These are phyloP conservation scores for Volvox africanus DNA, from an alignment of 139 green algal genomes.

Conservation along the genomic window DNA sequence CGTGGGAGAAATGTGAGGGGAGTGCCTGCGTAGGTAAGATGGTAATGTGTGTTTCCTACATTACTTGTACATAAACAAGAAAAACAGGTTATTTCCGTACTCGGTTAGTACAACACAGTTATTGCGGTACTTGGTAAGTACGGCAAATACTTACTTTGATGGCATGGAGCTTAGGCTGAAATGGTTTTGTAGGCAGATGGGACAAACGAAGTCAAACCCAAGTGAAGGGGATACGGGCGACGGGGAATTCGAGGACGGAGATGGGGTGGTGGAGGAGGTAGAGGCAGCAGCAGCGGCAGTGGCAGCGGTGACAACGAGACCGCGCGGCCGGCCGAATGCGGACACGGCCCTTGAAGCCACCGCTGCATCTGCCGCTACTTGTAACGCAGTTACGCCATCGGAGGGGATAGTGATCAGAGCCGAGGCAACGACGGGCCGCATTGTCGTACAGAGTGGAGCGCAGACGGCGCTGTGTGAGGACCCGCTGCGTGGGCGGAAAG, in stretches of 20 bases:
- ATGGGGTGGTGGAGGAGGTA: not conserved
- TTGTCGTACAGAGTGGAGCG: no score
- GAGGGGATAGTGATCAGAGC: no score
- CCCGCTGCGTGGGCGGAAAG: no score
- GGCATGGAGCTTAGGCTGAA: conserved; percentile 28
- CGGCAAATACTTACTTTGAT: not conserved
- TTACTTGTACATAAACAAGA: no score
- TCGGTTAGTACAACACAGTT: not conserved
- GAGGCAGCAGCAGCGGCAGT: not conserved
- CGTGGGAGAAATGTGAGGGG: no score
- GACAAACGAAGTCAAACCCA: conserved; percentile 38
- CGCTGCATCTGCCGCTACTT: no score
- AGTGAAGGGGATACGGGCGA: not conserved
- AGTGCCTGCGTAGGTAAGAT: no score
- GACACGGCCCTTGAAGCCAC: no score
- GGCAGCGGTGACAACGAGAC: not conserved
- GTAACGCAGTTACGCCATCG: no score
- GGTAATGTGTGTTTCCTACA: no score
- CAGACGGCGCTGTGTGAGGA: no score
- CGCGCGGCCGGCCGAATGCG: not conserved
- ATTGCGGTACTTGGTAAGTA: not conserved
- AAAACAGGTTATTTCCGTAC: not conserved
- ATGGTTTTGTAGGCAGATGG: conserved; percentile 28
- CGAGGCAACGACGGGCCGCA: no score
- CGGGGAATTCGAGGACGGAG: not conserved